phyloP scores from a whole-genome alignment of 2,329 filamentous ascomycete genomes.

The Talaromyces marneffei region DNA sequence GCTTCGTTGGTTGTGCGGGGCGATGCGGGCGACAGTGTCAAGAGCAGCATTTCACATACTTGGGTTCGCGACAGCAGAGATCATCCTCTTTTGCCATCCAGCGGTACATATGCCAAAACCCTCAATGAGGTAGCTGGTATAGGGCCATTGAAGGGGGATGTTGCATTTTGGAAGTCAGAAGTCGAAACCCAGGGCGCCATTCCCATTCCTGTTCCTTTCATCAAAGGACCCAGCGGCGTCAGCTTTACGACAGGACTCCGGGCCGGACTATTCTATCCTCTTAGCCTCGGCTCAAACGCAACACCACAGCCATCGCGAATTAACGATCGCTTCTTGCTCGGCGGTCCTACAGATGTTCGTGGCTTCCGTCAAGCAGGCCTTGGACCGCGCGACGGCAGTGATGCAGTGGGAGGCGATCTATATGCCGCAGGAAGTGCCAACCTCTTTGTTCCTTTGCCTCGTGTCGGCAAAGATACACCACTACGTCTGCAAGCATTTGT shows the following conservation, averaged over 20 bases:
- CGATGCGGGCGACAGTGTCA: constrained; percentile 86
- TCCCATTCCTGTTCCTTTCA: constrained; percentile 64
- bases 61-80: constrained; percentile 77
- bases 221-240: constrained; percentile 66
- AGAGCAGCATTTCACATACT: constrained; percentile 76
- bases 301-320: constrained; percentile 65
- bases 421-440: constrained; percentile 87
- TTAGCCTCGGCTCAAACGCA: constrained; percentile 56
- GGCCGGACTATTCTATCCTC: constrained; percentile 74
- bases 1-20: constrained; percentile 76
- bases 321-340: constrained; percentile 92
- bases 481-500: constrained; percentile 84
- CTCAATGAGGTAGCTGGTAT: constrained; percentile 79
- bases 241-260: constrained; percentile 78
- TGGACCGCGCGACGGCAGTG: constrained; percentile 76
- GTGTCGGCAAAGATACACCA: constrained; percentile 73
- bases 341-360: constrained; percentile 88
- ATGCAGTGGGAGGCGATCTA: constrained; percentile 85
- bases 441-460: constrained; percentile 76
- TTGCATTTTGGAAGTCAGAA: constrained; percentile 92
- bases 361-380: constrained; percentile 87
- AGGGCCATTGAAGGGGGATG: constrained; percentile 77
- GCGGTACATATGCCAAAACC: constrained; percentile 74
- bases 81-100: constrained; percentile 74
- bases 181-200: constrained; percentile 71